Base-by-base conservation (phyloP, 2,329 filamentous ascomycete species). In the Elsinoe perseae region DNA sequence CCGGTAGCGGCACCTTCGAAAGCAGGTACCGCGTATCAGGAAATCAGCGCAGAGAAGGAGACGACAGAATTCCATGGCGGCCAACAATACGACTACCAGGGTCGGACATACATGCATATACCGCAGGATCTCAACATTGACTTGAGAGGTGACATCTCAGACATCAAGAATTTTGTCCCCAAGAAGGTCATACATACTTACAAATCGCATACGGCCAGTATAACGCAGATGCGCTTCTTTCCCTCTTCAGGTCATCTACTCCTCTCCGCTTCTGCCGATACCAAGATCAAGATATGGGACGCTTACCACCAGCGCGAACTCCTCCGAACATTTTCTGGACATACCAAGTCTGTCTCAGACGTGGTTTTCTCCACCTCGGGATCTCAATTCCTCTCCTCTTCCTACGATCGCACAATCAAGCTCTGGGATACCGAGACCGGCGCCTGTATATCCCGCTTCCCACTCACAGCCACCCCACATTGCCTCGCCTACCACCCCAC, bases 341-440 rank as follows among this genome's bases (percentile, higher is more conserved):
- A 98, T 70, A 85, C 80, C 30, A 97, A 96, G 72, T 86, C 89
- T 16, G 78, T 97, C 23, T 92, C 91, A 25, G 92, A 96, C 68
- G 82, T 93, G 43, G 86, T 86, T 64, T 97, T 97, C 80, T 90
- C 91, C 65, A 79, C 78, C 2, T 80, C 83, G 28, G 93, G 93
- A 54, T 87, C 82, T 9, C 87, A 87, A 56, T 98, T 98, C 76
- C 74, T 98, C 23, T 91, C 91, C 2, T 87, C 88, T 1, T 93
- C 89, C 14, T 98, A 95, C 70, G 93, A 98, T 70, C 86, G 92
- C 55, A 86, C 28, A 4, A 44, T 57, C 5, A 57, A 57, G 56
- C 79, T 98, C 27, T 98, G 93, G 93, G 93, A 98, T 66, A 96
- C 92, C 0, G 93, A 98, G 72, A 96, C 89, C 20, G 93, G 93